Evolutionary conservation across 129 eudicot species (phyloP).

Genomic region (Lactuca sativa): DNA sequence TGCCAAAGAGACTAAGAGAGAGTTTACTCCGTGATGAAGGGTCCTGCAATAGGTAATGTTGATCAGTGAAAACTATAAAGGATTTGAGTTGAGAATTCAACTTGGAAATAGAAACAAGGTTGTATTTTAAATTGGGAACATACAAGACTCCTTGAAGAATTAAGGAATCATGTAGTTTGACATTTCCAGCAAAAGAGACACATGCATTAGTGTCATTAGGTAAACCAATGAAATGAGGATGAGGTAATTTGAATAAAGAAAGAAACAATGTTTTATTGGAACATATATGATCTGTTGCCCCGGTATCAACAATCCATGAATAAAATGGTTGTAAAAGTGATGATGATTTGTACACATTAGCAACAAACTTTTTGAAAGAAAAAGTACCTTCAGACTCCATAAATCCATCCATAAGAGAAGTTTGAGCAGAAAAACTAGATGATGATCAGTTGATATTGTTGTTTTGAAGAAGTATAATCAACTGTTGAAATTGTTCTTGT

Average conservation of each 20-base stretch:
- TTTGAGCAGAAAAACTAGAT: neutral
- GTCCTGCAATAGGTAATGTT: slow-evolving; percentile 2
- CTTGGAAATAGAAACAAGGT: neutral
- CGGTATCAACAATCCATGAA: neutral
- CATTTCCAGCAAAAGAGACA: neutral
- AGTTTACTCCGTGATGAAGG: no score
- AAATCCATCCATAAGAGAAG: neutral
- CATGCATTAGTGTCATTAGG: neutral
- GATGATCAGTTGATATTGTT: neutral
- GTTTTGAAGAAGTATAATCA: neutral
- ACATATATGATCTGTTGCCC: neutral
- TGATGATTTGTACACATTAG: neutral
- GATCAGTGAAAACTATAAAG: neutral
- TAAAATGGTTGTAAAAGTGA: neutral
- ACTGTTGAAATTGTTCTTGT: neutral
- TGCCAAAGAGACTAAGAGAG: no score
- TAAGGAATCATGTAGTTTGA: neutral
- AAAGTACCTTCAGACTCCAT: neutral
- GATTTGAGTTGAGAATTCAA: neutral
- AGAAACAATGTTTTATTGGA: neutral
- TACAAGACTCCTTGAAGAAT: neutral
- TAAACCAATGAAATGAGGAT: neutral
- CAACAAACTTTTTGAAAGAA: neutral
- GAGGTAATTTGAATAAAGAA: neutral
- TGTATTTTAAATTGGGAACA: neutral